phyloP scores from a whole-genome alignment of 805 yeast species.

The Ogataea siamensis region DNA sequence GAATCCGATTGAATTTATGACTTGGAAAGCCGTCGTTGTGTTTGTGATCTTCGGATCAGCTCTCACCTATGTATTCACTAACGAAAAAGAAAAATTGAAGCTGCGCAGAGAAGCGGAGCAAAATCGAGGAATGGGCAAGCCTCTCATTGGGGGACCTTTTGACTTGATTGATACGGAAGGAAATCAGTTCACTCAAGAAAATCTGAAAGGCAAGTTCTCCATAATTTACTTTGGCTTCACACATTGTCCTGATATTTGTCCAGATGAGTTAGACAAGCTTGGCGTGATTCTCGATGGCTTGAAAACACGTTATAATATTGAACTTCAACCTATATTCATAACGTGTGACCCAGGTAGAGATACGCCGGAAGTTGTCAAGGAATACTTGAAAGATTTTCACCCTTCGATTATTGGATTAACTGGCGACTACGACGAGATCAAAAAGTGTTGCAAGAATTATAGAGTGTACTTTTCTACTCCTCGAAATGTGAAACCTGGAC shows the following conservation, averaged over 20 bases:
- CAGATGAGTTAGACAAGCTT: constrained; percentile 93
- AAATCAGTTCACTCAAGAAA: constrained; percentile 68
- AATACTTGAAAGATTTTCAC: constrained; percentile 86
- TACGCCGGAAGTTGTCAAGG: constrained; percentile 77
- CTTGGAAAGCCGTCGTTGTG: constrained; percentile 79
- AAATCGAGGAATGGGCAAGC: constrained; percentile 87
- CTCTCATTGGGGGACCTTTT: constrained; percentile 91
- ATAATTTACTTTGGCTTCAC: constrained; percentile 95
- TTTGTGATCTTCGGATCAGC: constrained; percentile 70
- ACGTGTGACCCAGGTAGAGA: constrained; percentile 98
- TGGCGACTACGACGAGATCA: constrained; percentile 83
- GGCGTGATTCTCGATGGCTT: constrained; percentile 68
- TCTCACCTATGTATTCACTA: constrained; percentile 65
- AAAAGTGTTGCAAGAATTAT: constrained; percentile 80
- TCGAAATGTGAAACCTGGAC: constrained; percentile 88
- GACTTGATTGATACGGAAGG: constrained; percentile 69
- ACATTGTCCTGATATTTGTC: constrained; percentile 98
- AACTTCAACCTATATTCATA: constrained; percentile 82
- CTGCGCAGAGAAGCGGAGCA: constrained; percentile 78
- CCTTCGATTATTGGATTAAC: constrained; percentile 87
- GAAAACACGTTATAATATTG: constrained; percentile 50
- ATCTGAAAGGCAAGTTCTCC: constrained; percentile 76
- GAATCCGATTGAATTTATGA: constrained; percentile 63
- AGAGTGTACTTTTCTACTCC: constrained; percentile 98
- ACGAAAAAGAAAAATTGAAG: constrained; percentile 73